Evolutionary conservation across 2,329 filamentous ascomycete genomes (phyloP).

Genomic region (Colletotrichum cordylinicola): DNA sequence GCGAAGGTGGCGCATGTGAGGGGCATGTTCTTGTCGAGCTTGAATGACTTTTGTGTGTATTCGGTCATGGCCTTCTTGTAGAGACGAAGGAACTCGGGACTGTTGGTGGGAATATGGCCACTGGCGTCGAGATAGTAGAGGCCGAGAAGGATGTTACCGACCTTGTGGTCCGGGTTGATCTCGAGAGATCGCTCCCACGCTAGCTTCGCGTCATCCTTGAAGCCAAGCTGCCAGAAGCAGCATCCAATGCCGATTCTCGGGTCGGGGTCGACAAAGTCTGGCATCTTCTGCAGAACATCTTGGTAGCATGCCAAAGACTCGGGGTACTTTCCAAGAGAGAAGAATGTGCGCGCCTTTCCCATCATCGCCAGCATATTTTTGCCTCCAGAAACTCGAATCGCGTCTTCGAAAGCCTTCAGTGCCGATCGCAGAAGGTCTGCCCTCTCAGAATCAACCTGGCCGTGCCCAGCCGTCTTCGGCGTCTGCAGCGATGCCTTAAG

Average conservation of each 20-base stretch:
- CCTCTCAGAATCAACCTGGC: conserved; percentile 72
- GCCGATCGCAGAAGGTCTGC: conserved; percentile 84
- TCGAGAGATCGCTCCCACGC: conserved; percentile 91
- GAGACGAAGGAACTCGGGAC: conserved; percentile 81
- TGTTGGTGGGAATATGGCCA: conserved; percentile 80
- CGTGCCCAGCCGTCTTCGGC: conserved; percentile 71
- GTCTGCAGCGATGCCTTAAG: conserved; percentile 85
- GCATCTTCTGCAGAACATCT: conserved; percentile 83
- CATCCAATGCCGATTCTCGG: conserved; percentile 95
- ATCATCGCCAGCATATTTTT: conserved; percentile 92
- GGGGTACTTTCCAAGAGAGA: conserved; percentile 83
- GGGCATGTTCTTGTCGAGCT: conserved; percentile 88
- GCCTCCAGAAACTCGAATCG: conserved; percentile 80
- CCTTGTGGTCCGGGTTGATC: conserved; percentile 82
- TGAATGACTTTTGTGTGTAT: conserved; percentile 93
- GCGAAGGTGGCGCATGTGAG: conserved; percentile 91
- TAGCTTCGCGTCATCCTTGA: conserved; percentile 87
- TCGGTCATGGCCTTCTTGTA: conserved; percentile 96
- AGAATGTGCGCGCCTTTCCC: conserved; percentile 86
- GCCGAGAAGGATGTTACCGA: conserved; percentile 88
- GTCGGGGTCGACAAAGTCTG: conserved; percentile 88
- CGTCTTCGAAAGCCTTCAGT: conserved; percentile 93
- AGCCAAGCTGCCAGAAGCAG: conserved; percentile 96
- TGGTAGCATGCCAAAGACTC: conserved; percentile 89
- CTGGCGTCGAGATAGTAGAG: conserved; percentile 90